Conservation (phyloP, 1,284 basidiomycete species). For the Lentinus polychrous region DNA sequence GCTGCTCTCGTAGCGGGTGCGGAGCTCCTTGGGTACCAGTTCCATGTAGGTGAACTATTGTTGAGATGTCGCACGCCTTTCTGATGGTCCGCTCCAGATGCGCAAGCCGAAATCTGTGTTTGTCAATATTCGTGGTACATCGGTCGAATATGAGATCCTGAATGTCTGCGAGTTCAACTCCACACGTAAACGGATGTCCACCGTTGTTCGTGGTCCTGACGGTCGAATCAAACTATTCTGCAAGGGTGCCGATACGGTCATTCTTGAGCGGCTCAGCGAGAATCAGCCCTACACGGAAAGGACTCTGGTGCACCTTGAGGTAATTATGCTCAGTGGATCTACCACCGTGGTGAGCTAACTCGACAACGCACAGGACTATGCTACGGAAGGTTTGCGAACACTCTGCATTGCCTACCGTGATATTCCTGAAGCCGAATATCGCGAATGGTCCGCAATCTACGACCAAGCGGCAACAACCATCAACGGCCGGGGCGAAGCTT, state of each 20-base stretch:
- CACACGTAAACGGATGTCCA: slow-evolving; percentile 96
- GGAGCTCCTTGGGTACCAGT: slow-evolving; percentile 88
- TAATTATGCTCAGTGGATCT: slow-evolving; percentile 22
- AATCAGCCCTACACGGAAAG: slow-evolving; percentile 84
- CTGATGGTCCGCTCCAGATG: slow-evolving; percentile 44
- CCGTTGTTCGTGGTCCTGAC: slow-evolving; percentile 81
- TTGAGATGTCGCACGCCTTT: slow-evolving; percentile 1
- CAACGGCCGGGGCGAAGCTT: slow-evolving; percentile 86
- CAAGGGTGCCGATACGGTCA: slow-evolving; percentile 98
- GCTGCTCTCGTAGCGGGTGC: slow-evolving; percentile 95
- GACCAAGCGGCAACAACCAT: slow-evolving; percentile 90
- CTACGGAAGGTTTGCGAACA: slow-evolving; percentile 93
- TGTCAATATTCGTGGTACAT: slow-evolving; percentile 70
- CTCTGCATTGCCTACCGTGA: slow-evolving; percentile 95
- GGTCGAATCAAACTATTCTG: slow-evolving; percentile 93
- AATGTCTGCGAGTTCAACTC: slow-evolving; percentile 99
- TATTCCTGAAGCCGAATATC: slow-evolving; percentile 86
- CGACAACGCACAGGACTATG: slow-evolving; percentile 68
- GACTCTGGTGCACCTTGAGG: slow-evolving; percentile 89
- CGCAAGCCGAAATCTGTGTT: slow-evolving; percentile 96
- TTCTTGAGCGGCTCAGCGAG: slow-evolving; percentile 79
- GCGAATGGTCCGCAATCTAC: slow-evolving; percentile 84
- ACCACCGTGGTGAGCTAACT: slow-evolving; percentile 8
- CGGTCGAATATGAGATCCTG: slow-evolving; percentile 84
- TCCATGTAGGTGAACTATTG: slow-evolving; percentile 59